Conservation (phyloP, 129 eudicot species). For the Glebionis coronaria region DNA sequence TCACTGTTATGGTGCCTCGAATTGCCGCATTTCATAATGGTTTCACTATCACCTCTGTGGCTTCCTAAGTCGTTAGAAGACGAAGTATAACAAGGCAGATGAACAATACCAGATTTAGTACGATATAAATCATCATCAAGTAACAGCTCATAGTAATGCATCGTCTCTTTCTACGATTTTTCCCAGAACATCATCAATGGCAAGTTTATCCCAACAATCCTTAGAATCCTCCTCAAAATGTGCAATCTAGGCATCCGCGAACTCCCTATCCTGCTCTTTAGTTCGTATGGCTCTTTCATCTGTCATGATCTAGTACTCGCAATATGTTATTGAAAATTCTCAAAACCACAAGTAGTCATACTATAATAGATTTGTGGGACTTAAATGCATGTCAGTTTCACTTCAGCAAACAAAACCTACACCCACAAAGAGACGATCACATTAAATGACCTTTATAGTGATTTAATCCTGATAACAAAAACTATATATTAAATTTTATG, state of each 20-base stretch:
- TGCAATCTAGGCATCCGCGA: constrained; percentile 76
- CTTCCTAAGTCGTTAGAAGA: too few species aligned
- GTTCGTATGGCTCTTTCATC: constrained; percentile 60
- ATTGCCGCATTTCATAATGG: too few species aligned
- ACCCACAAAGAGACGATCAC: constrained; percentile 14
- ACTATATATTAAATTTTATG: constrained; percentile 22
- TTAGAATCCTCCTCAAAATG: constrained; percentile 36
- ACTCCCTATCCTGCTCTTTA: constrained; percentile 72
- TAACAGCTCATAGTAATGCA: constrained; percentile 65
- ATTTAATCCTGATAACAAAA: background rate
- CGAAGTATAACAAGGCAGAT: constrained; percentile 36
- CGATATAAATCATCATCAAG: constrained; percentile 70
- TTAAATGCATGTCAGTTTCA: background rate
- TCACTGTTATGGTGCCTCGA: too few species aligned
- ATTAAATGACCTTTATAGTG: constrained; percentile 5
- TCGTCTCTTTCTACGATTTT: constrained; percentile 66
- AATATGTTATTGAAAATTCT: background rate
- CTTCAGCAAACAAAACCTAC: background rate
- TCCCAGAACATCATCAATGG: constrained; percentile 53
- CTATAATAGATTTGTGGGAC: constrained; percentile 1
- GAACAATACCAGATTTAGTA: constrained; percentile 76
- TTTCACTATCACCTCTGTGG: too few species aligned
- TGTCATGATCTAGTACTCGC: constrained; percentile 30
- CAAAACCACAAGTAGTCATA: background rate
- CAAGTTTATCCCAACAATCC: constrained; percentile 85